Base-by-base conservation (phyloP, 139 green algal species). In the Tetraselmis chui region DNA sequence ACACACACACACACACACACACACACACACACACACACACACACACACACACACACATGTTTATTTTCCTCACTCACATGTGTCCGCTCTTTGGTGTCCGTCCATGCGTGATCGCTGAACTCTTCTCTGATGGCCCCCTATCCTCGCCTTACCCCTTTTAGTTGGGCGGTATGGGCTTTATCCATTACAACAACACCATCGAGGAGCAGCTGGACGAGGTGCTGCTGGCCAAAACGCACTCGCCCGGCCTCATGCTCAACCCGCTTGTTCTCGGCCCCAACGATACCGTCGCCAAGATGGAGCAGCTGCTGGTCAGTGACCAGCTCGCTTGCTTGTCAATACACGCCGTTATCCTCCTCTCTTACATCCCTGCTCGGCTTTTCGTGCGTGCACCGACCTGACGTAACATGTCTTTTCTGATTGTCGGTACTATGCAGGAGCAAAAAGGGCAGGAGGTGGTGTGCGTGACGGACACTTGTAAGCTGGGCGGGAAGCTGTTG, bases 121-220 rank as follows among this genome's bases (percentile, higher is more conserved):
- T n/a, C n/a, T 67, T 18, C 45, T 67, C 45, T 18, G 5, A 67
- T 67, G 45, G 5, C 45, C 45, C 11, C 45, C 45, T 18, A 18
- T 5, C 45, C 45, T 18, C 45, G 45, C 45, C 45, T 67, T 18
- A 67, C 45, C 5, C 90, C n/a, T n/a, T n/a, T n/a, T n/a, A 95
- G 89, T 67, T 95, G 31, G 96, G 96, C 26, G 96, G 94, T 81
- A 94, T 98, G 81, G 97, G 97, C 30, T 97, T 99, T 86, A 81
- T 99, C 30, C 97, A 99, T 90, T 99, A 99, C 90, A 99, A 99
- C 91, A 95, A 93, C 88, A 96, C 89, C 5, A 32, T 95, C 0
- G 93, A 97, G 82, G 93, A 98, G 88, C 97, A 99, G 90, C 87
- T 94, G 23, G 76, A 80, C 28, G 32, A 92, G n/a, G 91, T 97